Percentiles rank a stretch among this genome's conserved stretches.
Evolutionary conservation across 2,329 filamentous ascomycete genomes (phyloP).

Genomic region (Colletotrichum eleusines): DNA sequence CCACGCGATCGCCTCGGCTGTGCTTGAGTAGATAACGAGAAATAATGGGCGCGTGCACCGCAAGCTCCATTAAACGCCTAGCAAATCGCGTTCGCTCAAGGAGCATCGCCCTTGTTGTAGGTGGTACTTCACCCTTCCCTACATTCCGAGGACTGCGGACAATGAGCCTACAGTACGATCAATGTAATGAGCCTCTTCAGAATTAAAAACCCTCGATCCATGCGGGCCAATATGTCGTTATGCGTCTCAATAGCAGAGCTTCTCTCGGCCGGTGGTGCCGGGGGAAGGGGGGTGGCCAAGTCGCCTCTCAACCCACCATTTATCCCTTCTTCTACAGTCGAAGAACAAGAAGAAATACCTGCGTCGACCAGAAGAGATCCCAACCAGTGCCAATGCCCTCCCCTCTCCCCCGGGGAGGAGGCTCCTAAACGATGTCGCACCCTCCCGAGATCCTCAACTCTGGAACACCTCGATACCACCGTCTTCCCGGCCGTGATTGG

Average conservation of each 20-base stretch:
- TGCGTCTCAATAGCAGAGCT: slow-evolving; percentile 24
- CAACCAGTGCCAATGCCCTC: not conserved
- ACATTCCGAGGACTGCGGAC: too few species aligned
- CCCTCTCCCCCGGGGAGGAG: not conserved
- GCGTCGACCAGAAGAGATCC: too few species aligned
- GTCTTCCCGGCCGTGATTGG: not conserved
- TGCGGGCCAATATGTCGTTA: slow-evolving; percentile 25
- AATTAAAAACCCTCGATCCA: not conserved
- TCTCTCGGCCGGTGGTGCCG: slow-evolving; percentile 11
- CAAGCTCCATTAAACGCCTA: too few species aligned
- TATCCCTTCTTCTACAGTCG: not conserved
- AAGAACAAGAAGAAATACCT: not conserved
- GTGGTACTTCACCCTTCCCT: too few species aligned
- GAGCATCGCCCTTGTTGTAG: too few species aligned
- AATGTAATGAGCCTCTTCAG: too few species aligned
- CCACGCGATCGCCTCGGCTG: too few species aligned
- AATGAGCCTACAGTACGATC: too few species aligned
- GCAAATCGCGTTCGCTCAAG: too few species aligned
- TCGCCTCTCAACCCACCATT: not conserved
- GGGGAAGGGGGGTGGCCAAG: not conserved
- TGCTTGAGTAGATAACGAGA: too few species aligned
- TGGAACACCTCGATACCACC: slow-evolving; percentile 20
- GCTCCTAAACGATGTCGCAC: slow-evolving; percentile 23
- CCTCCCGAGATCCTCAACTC: slow-evolving; percentile 17
- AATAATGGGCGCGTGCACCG: too few species aligned